Evolutionary conservation across 208 protist species (phyloP).

Genomic region (Leishmania tropica): DNA sequence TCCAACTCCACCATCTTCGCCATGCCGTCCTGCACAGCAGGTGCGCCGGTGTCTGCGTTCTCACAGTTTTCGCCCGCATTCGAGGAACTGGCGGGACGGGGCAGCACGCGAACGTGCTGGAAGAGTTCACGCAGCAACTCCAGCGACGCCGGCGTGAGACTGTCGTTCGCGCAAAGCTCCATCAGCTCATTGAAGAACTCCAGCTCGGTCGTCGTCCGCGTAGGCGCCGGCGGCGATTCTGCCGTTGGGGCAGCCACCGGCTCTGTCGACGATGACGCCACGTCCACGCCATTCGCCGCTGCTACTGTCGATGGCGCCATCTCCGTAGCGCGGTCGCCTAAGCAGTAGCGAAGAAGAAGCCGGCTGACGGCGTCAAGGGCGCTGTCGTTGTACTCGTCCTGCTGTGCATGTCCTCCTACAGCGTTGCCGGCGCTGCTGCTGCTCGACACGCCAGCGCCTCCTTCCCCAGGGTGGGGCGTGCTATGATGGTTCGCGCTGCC

Average conservation of each 20-base stretch:
- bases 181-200: constrained; percentile 47
- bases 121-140: constrained; percentile 66
- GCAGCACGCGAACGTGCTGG: constrained; percentile 53
- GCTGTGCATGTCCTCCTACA: not conserved
- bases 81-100: constrained; percentile 11
- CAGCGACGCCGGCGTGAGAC: constrained; percentile 45
- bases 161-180: constrained; percentile 32
- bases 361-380: constrained; percentile 55
- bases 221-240: constrained; percentile 12
- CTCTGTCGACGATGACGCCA: not conserved
- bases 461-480: not conserved
- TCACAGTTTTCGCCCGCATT: not conserved
- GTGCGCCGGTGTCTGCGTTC: not conserved
- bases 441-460: not conserved
- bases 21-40: constrained; percentile 10
- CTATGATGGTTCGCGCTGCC: not conserved
- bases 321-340: not conserved
- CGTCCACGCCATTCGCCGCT: constrained; percentile 10
- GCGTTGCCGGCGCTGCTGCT: constrained; percentile 2
- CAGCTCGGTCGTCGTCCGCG: constrained; percentile 35
- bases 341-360: constrained; percentile 60
- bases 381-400: constrained; percentile 36
- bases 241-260: not conserved
- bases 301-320: constrained; percentile 11
- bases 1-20: constrained; percentile 11